Conservation (phyloP, 208 protist genomes). For the Acanthamoeba culbertsoni region DNA sequence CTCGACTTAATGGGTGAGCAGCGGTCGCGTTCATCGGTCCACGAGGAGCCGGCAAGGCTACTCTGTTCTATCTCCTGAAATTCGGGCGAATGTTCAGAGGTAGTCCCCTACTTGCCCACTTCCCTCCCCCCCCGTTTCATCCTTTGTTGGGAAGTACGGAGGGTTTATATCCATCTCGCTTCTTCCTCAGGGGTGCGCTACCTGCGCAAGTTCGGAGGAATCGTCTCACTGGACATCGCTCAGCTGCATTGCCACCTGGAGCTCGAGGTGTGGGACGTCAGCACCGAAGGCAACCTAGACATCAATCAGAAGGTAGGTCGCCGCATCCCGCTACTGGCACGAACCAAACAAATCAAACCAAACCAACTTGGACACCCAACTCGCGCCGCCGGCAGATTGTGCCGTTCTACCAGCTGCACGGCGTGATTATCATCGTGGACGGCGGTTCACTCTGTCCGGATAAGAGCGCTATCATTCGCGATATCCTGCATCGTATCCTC, state of each 20-base stretch:
- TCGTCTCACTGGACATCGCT: constrained; percentile 30
- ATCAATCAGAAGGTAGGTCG: neutral
- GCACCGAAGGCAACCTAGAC: neutral
- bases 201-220: constrained; percentile 39
- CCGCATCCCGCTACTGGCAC: neutral
- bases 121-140: too few species aligned
- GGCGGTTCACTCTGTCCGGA: neutral
- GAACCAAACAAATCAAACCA: too few species aligned
- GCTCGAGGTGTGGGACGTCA: constrained; percentile 43
- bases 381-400: neutral
- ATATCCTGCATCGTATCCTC: constrained; percentile 10
- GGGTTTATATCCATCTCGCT: neutral
- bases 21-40: constrained; percentile 49
- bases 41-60: constrained; percentile 2
- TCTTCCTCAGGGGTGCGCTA: neutral
- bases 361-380: neutral
- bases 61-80: constrained; percentile 47
- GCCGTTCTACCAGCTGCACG: constrained; percentile 38
- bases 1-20: neutral
- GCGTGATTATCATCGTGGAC: constrained; percentile 53
- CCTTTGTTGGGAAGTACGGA: neutral
- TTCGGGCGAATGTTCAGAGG: constrained; percentile 41
- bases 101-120: neutral
- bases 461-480: neutral
- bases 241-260: constrained; percentile 32